These are phyloP conservation scores for Pseudogymnoascus sp. DNA, from an alignment of 2,329 filamentous ascomycete species.

Conservation along the genomic window DNA sequence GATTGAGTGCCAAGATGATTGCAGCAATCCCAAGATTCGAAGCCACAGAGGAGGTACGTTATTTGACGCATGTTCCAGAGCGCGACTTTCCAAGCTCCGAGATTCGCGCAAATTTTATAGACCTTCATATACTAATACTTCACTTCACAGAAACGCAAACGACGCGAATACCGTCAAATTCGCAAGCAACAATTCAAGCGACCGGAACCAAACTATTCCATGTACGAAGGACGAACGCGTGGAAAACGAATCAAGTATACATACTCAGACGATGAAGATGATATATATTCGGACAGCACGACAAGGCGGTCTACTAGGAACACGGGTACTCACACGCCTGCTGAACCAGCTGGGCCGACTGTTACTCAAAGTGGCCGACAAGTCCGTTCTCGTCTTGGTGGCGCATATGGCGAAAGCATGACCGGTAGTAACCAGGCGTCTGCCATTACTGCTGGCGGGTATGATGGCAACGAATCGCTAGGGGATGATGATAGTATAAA, in stretches of 20 bases:
- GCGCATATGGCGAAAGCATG: constrained; percentile 45
- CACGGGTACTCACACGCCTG: constrained; percentile 64
- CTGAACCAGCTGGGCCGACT: constrained; percentile 55
- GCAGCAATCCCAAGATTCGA: constrained; percentile 84
- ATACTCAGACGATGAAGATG: constrained; percentile 75
- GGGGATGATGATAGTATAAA: constrained; percentile 31
- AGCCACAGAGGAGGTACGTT: constrained; percentile 74
- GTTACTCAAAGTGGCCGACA: constrained; percentile 81
- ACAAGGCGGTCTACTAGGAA: constrained; percentile 64
- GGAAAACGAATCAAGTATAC: constrained; percentile 97
- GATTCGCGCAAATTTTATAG: background rate
- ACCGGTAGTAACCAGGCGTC: constrained; percentile 37
- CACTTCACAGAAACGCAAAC: constrained; percentile 68
- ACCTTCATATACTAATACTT: background rate
- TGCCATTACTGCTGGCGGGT: constrained; percentile 26
- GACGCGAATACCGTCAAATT: constrained; percentile 80
- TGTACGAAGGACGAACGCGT: constrained; percentile 92
- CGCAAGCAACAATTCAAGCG: constrained; percentile 48
- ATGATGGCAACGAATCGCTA: constrained; percentile 36
- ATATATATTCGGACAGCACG: constrained; percentile 52
- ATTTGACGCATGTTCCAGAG: background rate
- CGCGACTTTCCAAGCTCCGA: background rate
- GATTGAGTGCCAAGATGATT: constrained; percentile 67
- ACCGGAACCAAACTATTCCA: constrained; percentile 48
- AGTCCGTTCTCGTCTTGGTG: constrained; percentile 54